phyloP scores from a whole-genome alignment of 2,329 filamentous ascomycete species.

The Colletotrichum nymphaeae region DNA sequence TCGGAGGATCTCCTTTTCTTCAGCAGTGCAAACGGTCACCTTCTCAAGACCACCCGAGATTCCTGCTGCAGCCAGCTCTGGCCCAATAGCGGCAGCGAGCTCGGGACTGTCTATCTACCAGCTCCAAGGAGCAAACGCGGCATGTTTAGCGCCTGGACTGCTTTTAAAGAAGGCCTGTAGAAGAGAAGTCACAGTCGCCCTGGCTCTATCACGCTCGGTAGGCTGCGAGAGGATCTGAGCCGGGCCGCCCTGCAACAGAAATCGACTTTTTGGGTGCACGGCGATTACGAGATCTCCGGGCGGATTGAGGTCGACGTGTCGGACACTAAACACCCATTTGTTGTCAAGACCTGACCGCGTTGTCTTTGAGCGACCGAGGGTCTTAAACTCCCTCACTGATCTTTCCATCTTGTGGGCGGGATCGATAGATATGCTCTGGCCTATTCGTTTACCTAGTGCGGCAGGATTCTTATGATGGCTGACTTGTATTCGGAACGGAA shows the following conservation, averaged over 20 bases:
- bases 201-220: not conserved
- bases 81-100: not conserved
- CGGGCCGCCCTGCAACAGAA: not conserved
- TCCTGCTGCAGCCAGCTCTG: not conserved
- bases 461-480: no score
- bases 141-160: no score
- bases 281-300: not conserved
- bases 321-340: slow-evolving; percentile 1
- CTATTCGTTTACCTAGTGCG: no score
- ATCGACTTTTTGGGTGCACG: not conserved
- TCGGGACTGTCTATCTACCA: not conserved
- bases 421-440: no score
- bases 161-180: not conserved
- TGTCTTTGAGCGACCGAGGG: not conserved
- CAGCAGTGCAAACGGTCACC: not conserved
- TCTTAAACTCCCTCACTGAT: not conserved
- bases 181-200: not conserved
- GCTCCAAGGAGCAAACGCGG: not conserved
- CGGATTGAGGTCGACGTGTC: not conserved
- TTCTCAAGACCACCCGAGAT: not conserved
- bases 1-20: not conserved
- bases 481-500: no score
- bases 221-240: not conserved
- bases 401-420: not conserved
- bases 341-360: not conserved